A percentile compares a stretch with the other conserved stretches of the same genome.
Evolutionary conservation across 306 rosid genomes (phyloP).

Genomic region (Fagus crenata): DNA sequence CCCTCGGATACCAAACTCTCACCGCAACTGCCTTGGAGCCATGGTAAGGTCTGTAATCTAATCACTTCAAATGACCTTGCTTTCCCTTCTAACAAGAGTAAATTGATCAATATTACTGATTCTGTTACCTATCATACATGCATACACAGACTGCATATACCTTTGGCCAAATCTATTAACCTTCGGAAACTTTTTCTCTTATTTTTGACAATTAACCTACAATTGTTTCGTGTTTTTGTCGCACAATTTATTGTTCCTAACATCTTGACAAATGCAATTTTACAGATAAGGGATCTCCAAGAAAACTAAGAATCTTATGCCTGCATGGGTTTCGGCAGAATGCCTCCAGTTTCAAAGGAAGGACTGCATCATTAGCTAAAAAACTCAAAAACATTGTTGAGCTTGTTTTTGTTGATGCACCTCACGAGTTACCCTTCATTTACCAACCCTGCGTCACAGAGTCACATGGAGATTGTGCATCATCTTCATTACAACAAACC

Average conservation of each 20-base stretch:
- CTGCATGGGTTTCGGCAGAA: constrained; percentile 94
- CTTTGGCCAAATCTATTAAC: neutral
- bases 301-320: constrained; percentile 76
- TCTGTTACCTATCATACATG: neutral
- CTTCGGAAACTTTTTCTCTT: neutral
- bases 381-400: constrained; percentile 72
- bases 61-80: constrained; percentile 12
- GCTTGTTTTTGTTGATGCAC: constrained; percentile 73
- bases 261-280: constrained; percentile 27
- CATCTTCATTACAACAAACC: constrained; percentile 33
- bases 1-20: constrained; percentile 35
- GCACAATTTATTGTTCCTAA: constrained; percentile 16
- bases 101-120: neutral
- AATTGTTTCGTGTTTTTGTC: neutral
- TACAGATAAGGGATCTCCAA: constrained; percentile 55
- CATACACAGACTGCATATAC: neutral
- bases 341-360: constrained; percentile 83
- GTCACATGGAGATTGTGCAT: constrained; percentile 24
- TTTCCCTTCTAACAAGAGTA: neutral
- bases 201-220: constrained; percentile 8
- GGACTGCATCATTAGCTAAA: constrained; percentile 82
- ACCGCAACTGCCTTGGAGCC: constrained; percentile 44
- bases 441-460: constrained; percentile 49
- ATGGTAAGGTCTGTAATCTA: constrained; percentile 79
- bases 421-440: constrained; percentile 78